Percentiles rank a stretch among this genome's conserved stretches.
These are phyloP conservation scores for Lichtheimia ramosa DNA, from an alignment of 371 early-diverging fungal species.

Conservation along the genomic window DNA sequence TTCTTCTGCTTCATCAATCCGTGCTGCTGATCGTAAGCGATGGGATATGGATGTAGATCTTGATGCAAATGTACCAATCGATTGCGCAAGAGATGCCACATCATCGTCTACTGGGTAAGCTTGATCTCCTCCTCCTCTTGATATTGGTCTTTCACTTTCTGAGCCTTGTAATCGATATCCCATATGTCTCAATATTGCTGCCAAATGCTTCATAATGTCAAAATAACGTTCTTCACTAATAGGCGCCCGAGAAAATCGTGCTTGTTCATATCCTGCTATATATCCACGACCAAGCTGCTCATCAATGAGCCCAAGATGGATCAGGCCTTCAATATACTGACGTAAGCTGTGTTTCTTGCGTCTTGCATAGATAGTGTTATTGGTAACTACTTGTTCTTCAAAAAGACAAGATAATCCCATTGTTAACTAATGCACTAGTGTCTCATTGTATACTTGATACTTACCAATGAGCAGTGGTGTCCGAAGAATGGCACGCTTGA, in stretches of 20 bases:
- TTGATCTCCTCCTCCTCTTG: neutral
- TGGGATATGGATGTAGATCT: conserved; percentile 10
- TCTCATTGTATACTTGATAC: neutral
- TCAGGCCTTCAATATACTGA: conserved; percentile 57
- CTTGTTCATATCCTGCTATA: conserved; percentile 56
- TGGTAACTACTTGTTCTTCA: conserved; percentile 47
- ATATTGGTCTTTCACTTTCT: neutral
- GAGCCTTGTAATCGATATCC: conserved; percentile 22
- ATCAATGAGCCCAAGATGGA: conserved; percentile 47
- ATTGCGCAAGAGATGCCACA: conserved; percentile 25
- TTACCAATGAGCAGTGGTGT: conserved; percentile 66
- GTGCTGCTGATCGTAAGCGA: too few relatives aligned
- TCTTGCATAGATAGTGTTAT: conserved; percentile 36
- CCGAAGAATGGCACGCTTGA: conserved; percentile 64
- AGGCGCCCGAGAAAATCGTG: conserved; percentile 46
- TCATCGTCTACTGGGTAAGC: conserved; percentile 16
- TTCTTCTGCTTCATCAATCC: too few relatives aligned
- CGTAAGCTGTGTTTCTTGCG: conserved; percentile 54
- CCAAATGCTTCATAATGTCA: conserved; percentile 49
- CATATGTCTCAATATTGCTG: conserved; percentile 43
- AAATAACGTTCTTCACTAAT: conserved; percentile 36
- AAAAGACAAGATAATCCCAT: neutral
- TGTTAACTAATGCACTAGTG: neutral
- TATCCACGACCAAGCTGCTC: conserved; percentile 50
- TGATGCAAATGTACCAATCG: conserved; percentile 21